Conservation (phyloP, 495 filamentous ascomycete genomes). For the Darksidea phi region DNA sequence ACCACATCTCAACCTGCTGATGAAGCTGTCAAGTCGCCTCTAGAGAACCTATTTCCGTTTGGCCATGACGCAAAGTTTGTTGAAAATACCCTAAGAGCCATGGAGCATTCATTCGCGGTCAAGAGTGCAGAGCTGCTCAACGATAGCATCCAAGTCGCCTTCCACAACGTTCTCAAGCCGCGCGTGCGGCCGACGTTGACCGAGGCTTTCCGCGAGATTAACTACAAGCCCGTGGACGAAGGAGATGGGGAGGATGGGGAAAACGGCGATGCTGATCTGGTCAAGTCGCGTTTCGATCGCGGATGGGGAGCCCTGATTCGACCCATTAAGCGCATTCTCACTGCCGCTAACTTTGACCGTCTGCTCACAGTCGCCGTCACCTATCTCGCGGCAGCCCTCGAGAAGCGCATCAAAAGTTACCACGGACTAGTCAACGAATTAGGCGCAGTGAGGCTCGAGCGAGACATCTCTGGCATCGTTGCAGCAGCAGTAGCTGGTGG, state of each 20-base stretch:
- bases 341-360: slow-evolving; percentile 63
- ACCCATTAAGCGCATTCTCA: slow-evolving; percentile 83
- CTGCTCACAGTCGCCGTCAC: slow-evolving; percentile 69
- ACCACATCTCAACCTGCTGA: slow-evolving; percentile 28
- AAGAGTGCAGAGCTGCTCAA: slow-evolving; percentile 78
- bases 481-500: slow-evolving; percentile 70
- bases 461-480: slow-evolving; percentile 80
- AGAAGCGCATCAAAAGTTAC: slow-evolving; percentile 88
- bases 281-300: slow-evolving; percentile 71
- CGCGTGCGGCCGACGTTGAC: slow-evolving; percentile 80
- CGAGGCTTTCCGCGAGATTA: slow-evolving; percentile 87
- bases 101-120: slow-evolving; percentile 67
- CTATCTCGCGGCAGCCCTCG: slow-evolving; percentile 73
- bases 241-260: slow-evolving; percentile 43
- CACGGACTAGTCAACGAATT: slow-evolving; percentile 76
- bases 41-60: slow-evolving; percentile 74
- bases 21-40: slow-evolving; percentile 31
- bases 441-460: slow-evolving; percentile 82
- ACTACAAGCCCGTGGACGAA: slow-evolving; percentile 62
- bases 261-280: slow-evolving; percentile 48
- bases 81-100: slow-evolving; percentile 60
- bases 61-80: slow-evolving; percentile 69
- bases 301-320: slow-evolving; percentile 82
- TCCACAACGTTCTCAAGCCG: slow-evolving; percentile 83
- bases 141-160: slow-evolving; percentile 79